Base-by-base conservation (phyloP, 768 basidiomycete species). In the Termitomyces eurrhizus region DNA sequence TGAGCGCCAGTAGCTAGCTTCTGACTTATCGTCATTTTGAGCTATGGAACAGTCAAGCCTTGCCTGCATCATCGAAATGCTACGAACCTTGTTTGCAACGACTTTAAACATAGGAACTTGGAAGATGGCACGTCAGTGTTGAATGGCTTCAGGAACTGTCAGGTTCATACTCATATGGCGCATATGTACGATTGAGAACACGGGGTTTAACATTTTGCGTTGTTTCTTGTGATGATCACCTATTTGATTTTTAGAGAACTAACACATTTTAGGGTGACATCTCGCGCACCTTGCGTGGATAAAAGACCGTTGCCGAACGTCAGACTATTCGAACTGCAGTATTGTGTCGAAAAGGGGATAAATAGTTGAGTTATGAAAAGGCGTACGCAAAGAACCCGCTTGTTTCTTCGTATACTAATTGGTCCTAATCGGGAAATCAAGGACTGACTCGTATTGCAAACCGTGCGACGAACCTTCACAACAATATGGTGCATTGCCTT, bases 171-270 rank as follows among this genome's bases (percentile, higher is more conserved):
- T 58, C 66, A 67, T 63, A 18, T 59, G 32, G 24, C 64, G 61
- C 64, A 67, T 65, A 50, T 67, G 66, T n/a, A 56, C 51, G 9
- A 55, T 63, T 2, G 66, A 67, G 58, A 67, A 67, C 12, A 67
- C 64, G 3, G 66, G 66, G 39, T 67, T 67, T 24, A 63, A 45
- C 66, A 65, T 62, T 50, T 65, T 67, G 7, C 64, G 52, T 36
- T 67, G 64, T 42, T 56, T 67, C 37, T 58, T 62, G 52, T 67
- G 66, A 16, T 42, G 49, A 7, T 60, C 62, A 4, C 66, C 66
- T 67, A 11, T 35, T 7, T 18, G 6, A 4, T 21, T 29, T 51
- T 51, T 18, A 16, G 21, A 24, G 0, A n/a, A 16, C 14, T 9
- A 26, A 32, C 18, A 14, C 12, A 12, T 37, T 24, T 12, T 18